A percentile compares a stretch with the other conserved stretches of the same genome.
Evolutionary conservation across 2,329 filamentous ascomycete species (phyloP).

Genomic region (Drechslerella coelobrocha): DNA sequence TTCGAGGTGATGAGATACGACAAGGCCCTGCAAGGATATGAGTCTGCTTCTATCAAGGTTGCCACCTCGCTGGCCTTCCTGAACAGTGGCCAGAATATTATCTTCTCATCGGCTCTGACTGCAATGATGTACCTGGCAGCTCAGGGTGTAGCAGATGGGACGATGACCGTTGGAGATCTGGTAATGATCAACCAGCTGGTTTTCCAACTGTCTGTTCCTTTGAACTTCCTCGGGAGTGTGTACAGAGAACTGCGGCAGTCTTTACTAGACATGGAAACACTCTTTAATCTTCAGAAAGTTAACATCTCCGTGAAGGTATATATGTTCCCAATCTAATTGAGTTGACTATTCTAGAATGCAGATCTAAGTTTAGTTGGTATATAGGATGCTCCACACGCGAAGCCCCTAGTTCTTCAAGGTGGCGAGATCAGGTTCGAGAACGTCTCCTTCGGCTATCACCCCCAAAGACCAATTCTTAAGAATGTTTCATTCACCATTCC

Average conservation of each 20-base stretch:
- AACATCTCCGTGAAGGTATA: conserved; percentile 77
- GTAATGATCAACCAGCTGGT: conserved; percentile 99
- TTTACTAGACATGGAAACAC: conserved; percentile 95
- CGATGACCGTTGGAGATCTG: conserved; percentile 88
- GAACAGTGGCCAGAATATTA: conserved; percentile 94
- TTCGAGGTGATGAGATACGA: conserved; percentile 93
- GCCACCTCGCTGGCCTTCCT: conserved; percentile 90
- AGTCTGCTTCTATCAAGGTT: conserved; percentile 94
- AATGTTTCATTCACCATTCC: conserved; percentile 88
- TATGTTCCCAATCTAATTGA: neutral
- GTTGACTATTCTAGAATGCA: neutral
- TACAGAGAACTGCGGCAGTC: conserved; percentile 95
- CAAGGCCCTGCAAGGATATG: conserved; percentile 81
- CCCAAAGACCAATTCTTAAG: conserved; percentile 82
- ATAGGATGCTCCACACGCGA: conserved; percentile 73
- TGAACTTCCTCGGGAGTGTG: conserved; percentile 98
- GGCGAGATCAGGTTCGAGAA: conserved; percentile 95
- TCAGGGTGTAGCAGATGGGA: conserved; percentile 80
- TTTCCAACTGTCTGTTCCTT: conserved; percentile 93
- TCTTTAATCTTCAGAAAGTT: conserved; percentile 97
- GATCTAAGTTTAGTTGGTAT: neutral
- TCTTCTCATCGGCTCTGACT: conserved; percentile 91
- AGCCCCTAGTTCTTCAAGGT: conserved; percentile 75
- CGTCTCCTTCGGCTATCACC: conserved; percentile 89
- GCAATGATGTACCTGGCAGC: conserved; percentile 98